These are phyloP conservation scores for Oligophagozyma castellii DNA, from an alignment of 1,139 yeast genomes.

Conservation along the genomic window DNA sequence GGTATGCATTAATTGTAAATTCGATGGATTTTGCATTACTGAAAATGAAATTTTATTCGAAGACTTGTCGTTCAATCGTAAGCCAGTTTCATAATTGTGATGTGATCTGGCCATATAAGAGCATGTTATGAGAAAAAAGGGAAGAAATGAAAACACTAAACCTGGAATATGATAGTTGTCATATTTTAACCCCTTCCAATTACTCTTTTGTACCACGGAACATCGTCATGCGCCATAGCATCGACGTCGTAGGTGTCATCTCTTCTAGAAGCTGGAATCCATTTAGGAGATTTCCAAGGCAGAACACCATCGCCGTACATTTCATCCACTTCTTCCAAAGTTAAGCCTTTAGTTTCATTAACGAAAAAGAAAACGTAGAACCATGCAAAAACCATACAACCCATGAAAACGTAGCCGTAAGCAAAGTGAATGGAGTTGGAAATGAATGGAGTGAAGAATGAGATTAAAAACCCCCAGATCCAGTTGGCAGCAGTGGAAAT, in stretches of 20 bases:
- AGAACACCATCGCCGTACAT: conserved; percentile 30
- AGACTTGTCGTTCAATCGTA: neutral
- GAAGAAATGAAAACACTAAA: neutral
- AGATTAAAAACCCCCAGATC: conserved; percentile 66
- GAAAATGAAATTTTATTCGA: neutral
- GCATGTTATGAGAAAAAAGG: neutral
- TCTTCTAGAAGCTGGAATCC: conserved; percentile 24
- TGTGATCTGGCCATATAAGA: neutral
- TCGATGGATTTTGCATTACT: neutral
- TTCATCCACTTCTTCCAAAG: conserved; percentile 58
- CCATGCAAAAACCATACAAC: conserved; percentile 46
- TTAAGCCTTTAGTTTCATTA: conserved; percentile 56
- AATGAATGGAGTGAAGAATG: conserved; percentile 68
- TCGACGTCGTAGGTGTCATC: conserved; percentile 10
- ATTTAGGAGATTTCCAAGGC: conserved; percentile 32
- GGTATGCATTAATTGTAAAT: too few species aligned
- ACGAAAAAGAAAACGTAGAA: conserved; percentile 53
- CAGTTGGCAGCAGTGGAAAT: conserved; percentile 62
- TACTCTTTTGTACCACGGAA: conserved; percentile 15
- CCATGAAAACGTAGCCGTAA: conserved; percentile 68
- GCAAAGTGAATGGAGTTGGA: conserved; percentile 39
- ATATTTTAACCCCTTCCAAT: conserved; percentile 5
- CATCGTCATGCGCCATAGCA: conserved; percentile 7
- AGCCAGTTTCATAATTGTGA: neutral
- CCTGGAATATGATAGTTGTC: neutral